Conservation (phyloP, 1,284 basidiomycete genomes). For the Puccinia coronata region DNA sequence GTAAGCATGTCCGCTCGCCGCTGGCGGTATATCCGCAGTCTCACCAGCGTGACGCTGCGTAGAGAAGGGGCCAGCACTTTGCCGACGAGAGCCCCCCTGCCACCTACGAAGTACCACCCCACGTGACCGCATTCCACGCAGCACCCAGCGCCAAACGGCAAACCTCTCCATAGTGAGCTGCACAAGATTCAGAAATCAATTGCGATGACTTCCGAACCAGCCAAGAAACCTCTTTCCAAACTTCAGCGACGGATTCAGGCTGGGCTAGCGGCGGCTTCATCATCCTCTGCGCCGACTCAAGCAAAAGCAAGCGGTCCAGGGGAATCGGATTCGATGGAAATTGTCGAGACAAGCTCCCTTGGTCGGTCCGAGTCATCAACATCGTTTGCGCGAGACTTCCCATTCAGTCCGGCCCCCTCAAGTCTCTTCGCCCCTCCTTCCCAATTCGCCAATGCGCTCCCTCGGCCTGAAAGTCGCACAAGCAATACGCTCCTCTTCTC, state of each 20-base stretch:
- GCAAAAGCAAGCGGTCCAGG: neutral
- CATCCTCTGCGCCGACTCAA: neutral
- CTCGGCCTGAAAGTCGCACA: neutral
- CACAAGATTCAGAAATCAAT: neutral
- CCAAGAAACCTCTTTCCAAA: conserved; percentile 23
- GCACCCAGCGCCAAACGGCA: neutral
- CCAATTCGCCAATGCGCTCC: neutral
- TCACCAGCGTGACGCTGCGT: neutral
- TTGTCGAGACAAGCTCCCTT: neutral
- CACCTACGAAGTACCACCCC: too few species aligned
- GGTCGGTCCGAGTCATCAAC: neutral
- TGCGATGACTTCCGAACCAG: neutral
- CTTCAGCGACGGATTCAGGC: conserved; percentile 19
- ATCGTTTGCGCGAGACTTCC: neutral
- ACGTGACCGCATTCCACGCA: neutral
- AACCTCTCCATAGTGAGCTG: too few species aligned
- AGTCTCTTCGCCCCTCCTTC: conserved; percentile 16
- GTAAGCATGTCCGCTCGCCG: neutral
- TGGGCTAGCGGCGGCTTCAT: neutral
- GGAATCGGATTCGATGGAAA: neutral
- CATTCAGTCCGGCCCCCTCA: neutral
- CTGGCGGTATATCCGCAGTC: neutral
- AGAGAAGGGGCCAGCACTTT: neutral
- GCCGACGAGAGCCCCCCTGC: too few species aligned
- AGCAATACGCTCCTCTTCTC: conserved; percentile 1